Percentiles rank a stretch among this genome's conserved stretches.
Evolutionary conservation across 495 filamentous ascomycete genomes (phyloP).

Genomic region (Pyrenula massariospora): DNA sequence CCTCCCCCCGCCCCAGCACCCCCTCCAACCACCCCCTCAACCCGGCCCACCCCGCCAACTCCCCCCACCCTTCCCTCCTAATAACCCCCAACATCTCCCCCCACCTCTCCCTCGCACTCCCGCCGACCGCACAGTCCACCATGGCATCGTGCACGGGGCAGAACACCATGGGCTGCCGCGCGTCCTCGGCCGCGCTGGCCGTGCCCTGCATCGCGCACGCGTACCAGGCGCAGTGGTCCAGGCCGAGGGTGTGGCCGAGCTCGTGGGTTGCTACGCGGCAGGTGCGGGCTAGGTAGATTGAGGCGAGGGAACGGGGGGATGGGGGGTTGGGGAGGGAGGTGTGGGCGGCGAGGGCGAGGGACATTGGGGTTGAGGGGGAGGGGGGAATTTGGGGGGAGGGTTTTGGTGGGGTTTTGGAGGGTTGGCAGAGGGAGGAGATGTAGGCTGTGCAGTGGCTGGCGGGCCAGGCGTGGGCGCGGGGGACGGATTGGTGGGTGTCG

Average conservation of each 20-base stretch:
- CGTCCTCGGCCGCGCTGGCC: conserved; percentile 47
- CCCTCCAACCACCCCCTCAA: not conserved
- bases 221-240: conserved; percentile 57
- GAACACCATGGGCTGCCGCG: conserved; percentile 53
- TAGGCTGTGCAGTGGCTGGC: conserved; percentile 45
- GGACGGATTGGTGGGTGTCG: conserved; percentile 30
- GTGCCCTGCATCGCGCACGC: conserved; percentile 61
- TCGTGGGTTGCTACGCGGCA: conserved; percentile 51
- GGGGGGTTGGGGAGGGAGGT: conserved; percentile 3
- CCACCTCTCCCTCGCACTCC: not conserved
- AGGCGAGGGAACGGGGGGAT: conserved; percentile 4
- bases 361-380: not conserved
- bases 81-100: not conserved
- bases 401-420: not conserved
- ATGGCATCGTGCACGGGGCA: conserved; percentile 54
- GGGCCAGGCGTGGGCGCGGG: conserved; percentile 49
- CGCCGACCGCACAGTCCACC: conserved; percentile 26
- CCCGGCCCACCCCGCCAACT: not conserved
- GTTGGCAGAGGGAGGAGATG: conserved; percentile 18
- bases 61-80: not conserved
- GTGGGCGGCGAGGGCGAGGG: conserved; percentile 10
- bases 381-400: not conserved
- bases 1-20: not conserved
- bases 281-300: conserved; percentile 43
- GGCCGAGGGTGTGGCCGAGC: conserved; percentile 53